Percentiles rank a stretch among this genome's conserved stretches.
Conservation (phyloP, 257 asterid genomes). For the Ehretia macrophylla region DNA sequence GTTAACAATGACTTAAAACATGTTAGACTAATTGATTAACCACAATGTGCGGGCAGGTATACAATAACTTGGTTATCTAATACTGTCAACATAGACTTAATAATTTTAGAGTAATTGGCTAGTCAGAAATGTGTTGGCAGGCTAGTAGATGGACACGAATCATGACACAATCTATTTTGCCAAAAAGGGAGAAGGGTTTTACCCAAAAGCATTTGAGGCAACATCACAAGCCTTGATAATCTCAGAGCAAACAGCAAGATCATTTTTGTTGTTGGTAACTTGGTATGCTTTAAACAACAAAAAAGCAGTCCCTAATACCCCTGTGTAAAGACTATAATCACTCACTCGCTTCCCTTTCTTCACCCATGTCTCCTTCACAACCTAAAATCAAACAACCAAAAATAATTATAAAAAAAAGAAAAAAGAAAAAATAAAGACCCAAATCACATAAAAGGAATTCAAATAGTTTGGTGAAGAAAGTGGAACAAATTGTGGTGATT, state of each 20-base stretch:
- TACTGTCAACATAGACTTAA: too few relatives aligned
- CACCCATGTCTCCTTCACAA: conserved; percentile 72
- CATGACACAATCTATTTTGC: too few relatives aligned
- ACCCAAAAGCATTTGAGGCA: conserved; percentile 62
- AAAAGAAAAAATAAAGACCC: too few relatives aligned
- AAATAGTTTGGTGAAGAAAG: neutral
- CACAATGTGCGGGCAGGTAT: too few relatives aligned
- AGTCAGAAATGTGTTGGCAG: too few relatives aligned
- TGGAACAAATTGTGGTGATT: neutral
- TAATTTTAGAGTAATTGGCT: too few relatives aligned
- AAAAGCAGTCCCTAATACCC: conserved; percentile 77
- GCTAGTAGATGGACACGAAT: too few relatives aligned
- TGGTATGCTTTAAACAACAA: conserved; percentile 75
- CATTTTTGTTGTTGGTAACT: conserved; percentile 41
- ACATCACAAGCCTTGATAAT: conserved; percentile 57
- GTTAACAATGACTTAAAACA: too few relatives aligned
- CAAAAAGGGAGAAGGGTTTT: neutral
- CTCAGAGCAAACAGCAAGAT: conserved; percentile 55
- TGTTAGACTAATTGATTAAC: too few relatives aligned
- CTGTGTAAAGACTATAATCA: conserved; percentile 67
- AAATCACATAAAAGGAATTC: neutral
- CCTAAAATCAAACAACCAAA: too few relatives aligned
- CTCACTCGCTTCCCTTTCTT: conserved; percentile 44
- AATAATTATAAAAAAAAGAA: too few relatives aligned
- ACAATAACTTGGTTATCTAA: too few relatives aligned